phyloP scores from a whole-genome alignment of 495 filamentous ascomycete species.

The Lichina pygmaea region DNA sequence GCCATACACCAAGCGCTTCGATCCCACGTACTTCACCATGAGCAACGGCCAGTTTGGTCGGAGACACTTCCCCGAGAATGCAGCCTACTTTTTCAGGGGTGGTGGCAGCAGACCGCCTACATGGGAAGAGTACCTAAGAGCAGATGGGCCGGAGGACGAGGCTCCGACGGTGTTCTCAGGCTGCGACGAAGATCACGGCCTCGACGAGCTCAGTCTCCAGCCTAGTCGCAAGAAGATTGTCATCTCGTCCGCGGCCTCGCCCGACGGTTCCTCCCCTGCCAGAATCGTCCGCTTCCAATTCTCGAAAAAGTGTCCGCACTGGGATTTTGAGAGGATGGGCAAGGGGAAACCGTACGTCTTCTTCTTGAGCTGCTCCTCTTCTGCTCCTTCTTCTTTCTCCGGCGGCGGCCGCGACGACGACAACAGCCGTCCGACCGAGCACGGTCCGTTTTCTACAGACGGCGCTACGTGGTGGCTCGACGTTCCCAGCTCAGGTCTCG shows the following conservation, averaged over 20 bases:
- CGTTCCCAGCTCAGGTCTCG: conserved; percentile 33
- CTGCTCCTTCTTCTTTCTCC: too few species aligned
- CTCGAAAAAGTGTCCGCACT: conserved; percentile 48
- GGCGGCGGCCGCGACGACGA: conserved; percentile 38
- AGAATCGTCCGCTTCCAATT: conserved; percentile 46
- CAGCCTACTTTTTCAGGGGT: conserved; percentile 36
- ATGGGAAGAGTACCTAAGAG: conserved; percentile 61
- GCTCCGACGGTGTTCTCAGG: conserved; percentile 23
- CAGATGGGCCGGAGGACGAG: conserved; percentile 17
- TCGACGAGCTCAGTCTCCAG: conserved; percentile 31
- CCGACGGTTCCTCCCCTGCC: conserved; percentile 10
- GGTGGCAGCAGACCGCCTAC: conserved; percentile 25
- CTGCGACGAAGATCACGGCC: conserved; percentile 26
- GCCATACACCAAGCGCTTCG: conserved; percentile 41
- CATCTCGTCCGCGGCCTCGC: conserved; percentile 14
- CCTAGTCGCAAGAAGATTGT: conserved; percentile 30
- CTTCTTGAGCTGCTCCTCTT: conserved; percentile 18
- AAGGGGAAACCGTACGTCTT: conserved; percentile 33
- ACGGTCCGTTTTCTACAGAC: conserved; percentile 36
- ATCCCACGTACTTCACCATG: conserved; percentile 42
- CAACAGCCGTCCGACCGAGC: conserved; percentile 16
- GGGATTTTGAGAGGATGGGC: conserved; percentile 39
- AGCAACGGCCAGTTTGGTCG: conserved; percentile 61
- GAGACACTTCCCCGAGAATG: conserved; percentile 48
- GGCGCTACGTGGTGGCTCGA: conserved; percentile 53